phyloP scores from a whole-genome alignment of 345 rosid genomes.

The Populus ilicifolia region DNA sequence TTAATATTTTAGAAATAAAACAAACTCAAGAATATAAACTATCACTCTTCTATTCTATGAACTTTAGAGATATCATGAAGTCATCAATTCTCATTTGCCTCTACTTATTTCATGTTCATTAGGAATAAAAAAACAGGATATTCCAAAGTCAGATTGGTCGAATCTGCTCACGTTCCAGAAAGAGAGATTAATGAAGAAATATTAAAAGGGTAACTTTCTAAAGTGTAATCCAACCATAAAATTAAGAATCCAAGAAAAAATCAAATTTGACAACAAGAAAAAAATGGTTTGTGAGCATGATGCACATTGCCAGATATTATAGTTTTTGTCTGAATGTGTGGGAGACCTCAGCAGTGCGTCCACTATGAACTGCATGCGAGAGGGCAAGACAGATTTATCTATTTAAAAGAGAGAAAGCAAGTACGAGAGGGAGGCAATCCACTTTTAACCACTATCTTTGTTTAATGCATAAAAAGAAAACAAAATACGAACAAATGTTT shows the following conservation, averaged over 20 bases:
- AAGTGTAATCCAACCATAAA: background rate
- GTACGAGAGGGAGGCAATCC: background rate
- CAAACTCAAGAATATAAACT: no score
- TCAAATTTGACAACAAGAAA: background rate
- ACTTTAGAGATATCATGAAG: no score
- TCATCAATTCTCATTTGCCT: no score
- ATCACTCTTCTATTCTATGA: no score
- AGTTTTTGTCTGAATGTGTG: no score
- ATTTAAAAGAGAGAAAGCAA: background rate
- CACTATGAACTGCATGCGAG: background rate
- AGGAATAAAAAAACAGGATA: background rate
- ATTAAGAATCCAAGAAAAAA: background rate
- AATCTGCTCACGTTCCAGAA: background rate
- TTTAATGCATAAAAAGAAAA: background rate
- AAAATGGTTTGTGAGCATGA: background rate
- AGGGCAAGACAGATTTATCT: background rate
- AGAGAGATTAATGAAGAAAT: background rate
- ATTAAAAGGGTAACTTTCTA: background rate
- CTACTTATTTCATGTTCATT: no score
- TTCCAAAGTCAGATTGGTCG: background rate
- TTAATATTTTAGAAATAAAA: no score
- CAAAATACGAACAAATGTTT: background rate
- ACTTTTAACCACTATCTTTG: conserved; percentile 3
- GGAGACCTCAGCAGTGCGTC: background rate
- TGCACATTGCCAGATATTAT: no score